phyloP scores from a whole-genome alignment of 371 early-diverging fungal species.

The Mortierella sp. region DNA sequence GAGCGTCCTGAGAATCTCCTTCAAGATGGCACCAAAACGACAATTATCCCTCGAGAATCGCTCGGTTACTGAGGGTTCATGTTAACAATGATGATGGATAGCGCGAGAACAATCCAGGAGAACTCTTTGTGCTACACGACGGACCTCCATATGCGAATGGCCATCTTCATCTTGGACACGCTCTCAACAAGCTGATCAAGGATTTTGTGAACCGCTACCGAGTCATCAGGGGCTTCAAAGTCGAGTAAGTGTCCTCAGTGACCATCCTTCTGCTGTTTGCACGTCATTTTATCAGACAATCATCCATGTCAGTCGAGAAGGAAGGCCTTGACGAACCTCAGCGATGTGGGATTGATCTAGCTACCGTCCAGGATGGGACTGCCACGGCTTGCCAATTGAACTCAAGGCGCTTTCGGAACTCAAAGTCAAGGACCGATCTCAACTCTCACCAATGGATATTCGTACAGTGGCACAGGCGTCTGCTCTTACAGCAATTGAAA shows the following conservation, averaged over 20 bases:
- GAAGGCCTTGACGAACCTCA: too few relatives aligned
- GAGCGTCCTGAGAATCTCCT: not conserved
- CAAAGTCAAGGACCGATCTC: conserved; percentile 55
- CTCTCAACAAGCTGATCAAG: conserved; percentile 94
- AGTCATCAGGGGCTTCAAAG: conserved; percentile 85
- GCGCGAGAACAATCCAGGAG: conserved; percentile 69
- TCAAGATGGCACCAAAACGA: not conserved
- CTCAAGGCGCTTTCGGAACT: conserved; percentile 85
- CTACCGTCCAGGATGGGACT: conserved; percentile 97
- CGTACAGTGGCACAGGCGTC: conserved; percentile 74
- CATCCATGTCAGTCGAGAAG: not conserved
- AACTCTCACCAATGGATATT: conserved; percentile 72
- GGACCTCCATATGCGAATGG: conserved; percentile 99
- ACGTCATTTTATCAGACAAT: not conserved
- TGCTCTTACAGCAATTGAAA: conserved; percentile 74
- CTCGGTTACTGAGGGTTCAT: too few relatives aligned
- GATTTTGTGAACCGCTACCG: conserved; percentile 92
- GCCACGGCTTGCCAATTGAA: conserved; percentile 97
- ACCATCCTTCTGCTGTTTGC: not conserved
- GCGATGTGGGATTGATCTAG: too few relatives aligned
- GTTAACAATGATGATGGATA: too few relatives aligned
- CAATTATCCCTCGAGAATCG: too few relatives aligned
- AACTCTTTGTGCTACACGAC: conserved; percentile 89
- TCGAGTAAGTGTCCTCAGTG: conserved; percentile 64
- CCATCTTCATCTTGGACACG: conserved; percentile 92